Percentiles rank a stretch among this genome's conserved stretches.
phyloP scores from a whole-genome alignment of 2,329 filamentous ascomycete species.

The Fusarium odoratissimum region DNA sequence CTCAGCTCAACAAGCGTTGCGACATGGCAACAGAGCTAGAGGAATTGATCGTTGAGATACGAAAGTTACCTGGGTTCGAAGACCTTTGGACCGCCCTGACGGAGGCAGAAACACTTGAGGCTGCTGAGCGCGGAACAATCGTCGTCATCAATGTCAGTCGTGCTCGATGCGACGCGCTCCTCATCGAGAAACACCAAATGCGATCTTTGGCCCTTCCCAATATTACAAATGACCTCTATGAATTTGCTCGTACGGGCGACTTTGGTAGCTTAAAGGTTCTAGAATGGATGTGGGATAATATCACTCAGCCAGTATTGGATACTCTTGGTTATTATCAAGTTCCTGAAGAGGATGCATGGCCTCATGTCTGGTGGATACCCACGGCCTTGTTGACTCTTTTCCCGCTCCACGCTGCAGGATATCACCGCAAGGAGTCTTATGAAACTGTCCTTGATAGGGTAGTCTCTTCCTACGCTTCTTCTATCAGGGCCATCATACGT shows the following conservation, averaged over 20 bases:
- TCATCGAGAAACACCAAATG: neutral
- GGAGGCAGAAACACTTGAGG: neutral
- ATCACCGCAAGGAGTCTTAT: neutral
- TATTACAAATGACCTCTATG: neutral
- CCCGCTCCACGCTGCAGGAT: neutral
- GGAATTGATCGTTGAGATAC: neutral
- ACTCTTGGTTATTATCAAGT: neutral
- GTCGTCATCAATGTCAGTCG: neutral
- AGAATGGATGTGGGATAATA: neutral
- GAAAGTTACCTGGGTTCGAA: neutral
- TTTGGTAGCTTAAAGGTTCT: neutral
- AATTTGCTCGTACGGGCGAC: neutral
- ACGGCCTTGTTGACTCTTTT: neutral
- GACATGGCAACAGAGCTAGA: rapidly evolving
- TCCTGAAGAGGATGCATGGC: neutral
- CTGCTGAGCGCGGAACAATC: rapidly evolving
- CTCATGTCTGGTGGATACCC: rapidly evolving
- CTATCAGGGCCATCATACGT: neutral
- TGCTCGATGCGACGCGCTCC: neutral
- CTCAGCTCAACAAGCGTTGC: neutral
- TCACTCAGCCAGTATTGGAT: neutral
- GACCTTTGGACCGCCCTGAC: neutral
- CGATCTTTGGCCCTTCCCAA: neutral
- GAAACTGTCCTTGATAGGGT: neutral
- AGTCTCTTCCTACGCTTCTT: neutral